phyloP scores from a whole-genome alignment of 352 stramenopile genomes.

The Pythium dissotocum region DNA sequence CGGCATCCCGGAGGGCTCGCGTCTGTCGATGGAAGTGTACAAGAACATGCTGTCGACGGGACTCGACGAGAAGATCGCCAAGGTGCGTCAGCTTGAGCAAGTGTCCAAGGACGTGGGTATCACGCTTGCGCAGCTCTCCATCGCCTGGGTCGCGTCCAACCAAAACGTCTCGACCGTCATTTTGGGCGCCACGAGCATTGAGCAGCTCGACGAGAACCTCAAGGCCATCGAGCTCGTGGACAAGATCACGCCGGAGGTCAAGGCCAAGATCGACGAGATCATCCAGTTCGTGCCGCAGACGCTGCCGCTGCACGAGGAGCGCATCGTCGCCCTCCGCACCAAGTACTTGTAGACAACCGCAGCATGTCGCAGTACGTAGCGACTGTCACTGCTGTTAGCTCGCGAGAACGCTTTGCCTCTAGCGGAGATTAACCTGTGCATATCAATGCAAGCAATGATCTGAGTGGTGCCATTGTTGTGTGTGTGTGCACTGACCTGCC shows the following conservation, averaged over 20 bases:
- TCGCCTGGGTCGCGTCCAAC: conserved; percentile 59
- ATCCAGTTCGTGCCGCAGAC: conserved; percentile 38
- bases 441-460: too few species aligned
- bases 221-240: conserved; percentile 37
- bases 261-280: conserved; percentile 49
- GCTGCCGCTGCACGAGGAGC: conserved; percentile 22
- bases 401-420: too few species aligned
- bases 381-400: too few species aligned
- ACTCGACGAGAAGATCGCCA: conserved; percentile 47
- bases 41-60: conserved; percentile 53
- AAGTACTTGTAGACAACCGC: conserved; percentile 22
- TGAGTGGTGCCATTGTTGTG: too few species aligned
- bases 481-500: too few species aligned
- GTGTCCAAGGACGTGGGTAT: conserved; percentile 67
- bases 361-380: too few species aligned
- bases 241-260: conserved; percentile 51
- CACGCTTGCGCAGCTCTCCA: conserved; percentile 51
- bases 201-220: conserved; percentile 58
- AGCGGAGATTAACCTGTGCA: too few species aligned
- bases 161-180: conserved; percentile 55
- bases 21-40: conserved; percentile 51
- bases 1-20: conserved; percentile 46
- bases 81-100: conserved; percentile 45
- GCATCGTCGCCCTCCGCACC: conserved; percentile 25
- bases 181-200: conserved; percentile 48